phyloP scores from a whole-genome alignment of 768 basidiomycete species.

The Mrakia gelida region DNA sequence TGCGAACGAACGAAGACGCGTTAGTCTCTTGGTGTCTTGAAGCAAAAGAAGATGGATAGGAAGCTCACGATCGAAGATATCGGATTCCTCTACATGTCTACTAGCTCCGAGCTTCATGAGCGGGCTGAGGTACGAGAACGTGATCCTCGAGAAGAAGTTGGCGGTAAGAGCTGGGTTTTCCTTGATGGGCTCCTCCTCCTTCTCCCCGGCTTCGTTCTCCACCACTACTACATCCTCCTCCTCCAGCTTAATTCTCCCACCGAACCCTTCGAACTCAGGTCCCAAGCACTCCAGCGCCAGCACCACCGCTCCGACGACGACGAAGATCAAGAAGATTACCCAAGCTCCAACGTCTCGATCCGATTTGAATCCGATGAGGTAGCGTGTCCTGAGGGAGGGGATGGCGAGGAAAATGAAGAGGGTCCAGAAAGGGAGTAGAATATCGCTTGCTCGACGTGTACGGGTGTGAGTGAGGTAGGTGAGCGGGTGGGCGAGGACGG shows the following conservation, averaged over 20 bases:
- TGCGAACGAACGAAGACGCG: neutral
- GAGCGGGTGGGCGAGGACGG: constrained; percentile 50
- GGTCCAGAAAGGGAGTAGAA: constrained; percentile 80
- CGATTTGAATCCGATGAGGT: constrained; percentile 32
- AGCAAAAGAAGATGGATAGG: neutral
- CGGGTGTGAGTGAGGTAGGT: constrained; percentile 68
- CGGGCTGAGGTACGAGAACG: constrained; percentile 80
- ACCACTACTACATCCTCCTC: constrained; percentile 25
- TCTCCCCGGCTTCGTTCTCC: constrained; percentile 16
- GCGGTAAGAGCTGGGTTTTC: constrained; percentile 29
- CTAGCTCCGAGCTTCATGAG: constrained; percentile 46
- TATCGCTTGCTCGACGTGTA: constrained; percentile 63
- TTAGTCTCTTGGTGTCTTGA: constrained; percentile 4
- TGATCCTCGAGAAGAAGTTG: constrained; percentile 44
- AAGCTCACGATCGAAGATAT: constrained; percentile 59
- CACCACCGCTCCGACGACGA: constrained; percentile 48
- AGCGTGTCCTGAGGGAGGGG: constrained; percentile 60
- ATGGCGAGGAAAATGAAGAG: constrained; percentile 53
- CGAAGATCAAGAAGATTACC: constrained; percentile 39
- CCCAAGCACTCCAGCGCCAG: constrained; percentile 68
- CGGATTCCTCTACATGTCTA: constrained; percentile 72
- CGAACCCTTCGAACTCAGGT: constrained; percentile 48
- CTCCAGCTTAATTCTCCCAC: constrained; percentile 18
- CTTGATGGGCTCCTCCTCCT: neutral
- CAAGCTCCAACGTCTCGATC: constrained; percentile 36